Evolutionary conservation across 2,329 filamentous ascomycete species (phyloP).

Genomic region (Aquanectria penicillioides): DNA sequence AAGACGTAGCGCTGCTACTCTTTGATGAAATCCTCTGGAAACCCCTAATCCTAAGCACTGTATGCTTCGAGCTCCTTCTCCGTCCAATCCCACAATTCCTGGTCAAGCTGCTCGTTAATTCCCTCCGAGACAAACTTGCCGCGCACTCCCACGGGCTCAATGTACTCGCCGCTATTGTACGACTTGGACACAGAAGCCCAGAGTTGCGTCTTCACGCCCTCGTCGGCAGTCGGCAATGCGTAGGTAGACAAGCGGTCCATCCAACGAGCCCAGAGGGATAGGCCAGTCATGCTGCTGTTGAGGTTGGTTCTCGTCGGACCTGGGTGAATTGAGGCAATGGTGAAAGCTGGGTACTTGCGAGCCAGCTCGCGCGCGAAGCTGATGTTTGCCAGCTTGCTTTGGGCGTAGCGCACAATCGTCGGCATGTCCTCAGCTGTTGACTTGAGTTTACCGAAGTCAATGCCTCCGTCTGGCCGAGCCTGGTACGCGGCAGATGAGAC

Average conservation of each 20-base stretch:
- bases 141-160: background rate
- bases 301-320: background rate
- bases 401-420: background rate
- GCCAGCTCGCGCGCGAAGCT: background rate
- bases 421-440: background rate
- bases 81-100: conserved; percentile 1
- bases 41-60: background rate
- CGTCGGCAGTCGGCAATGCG: background rate
- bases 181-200: background rate
- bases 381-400: conserved; percentile 7
- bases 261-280: background rate
- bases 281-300: background rate
- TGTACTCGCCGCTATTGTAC: background rate
- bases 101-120: background rate
- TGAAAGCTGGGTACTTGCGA: background rate
- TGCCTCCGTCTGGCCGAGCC: background rate
- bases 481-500: background rate
- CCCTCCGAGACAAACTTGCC: background rate
- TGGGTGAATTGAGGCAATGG: background rate
- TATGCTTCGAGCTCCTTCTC: background rate
- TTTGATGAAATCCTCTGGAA: too few species aligned
- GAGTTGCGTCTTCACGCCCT: background rate
- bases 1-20: too few species aligned
- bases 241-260: background rate
- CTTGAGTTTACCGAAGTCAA: background rate